A percentile compares a stretch with the other conserved stretches of the same genome.
These are phyloP conservation scores for Coemansia guatemalensis DNA, from an alignment of 192 early-diverging fungal genomes.

Conservation along the genomic window DNA sequence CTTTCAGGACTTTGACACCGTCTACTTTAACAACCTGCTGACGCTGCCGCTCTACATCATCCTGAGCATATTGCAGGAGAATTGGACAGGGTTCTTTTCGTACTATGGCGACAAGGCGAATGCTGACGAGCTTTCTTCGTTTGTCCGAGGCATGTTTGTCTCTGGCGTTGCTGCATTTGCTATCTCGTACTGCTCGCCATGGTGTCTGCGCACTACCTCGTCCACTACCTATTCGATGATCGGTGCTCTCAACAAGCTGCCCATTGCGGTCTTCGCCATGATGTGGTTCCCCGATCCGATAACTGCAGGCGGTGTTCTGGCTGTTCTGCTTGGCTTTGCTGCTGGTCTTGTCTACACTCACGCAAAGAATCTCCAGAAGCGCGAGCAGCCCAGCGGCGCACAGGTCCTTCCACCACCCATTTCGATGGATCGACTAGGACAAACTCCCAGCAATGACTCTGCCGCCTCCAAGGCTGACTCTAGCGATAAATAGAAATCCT, in stretches of 20 bases:
- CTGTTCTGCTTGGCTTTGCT: slow-evolving; percentile 84
- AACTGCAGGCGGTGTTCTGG: slow-evolving; percentile 76
- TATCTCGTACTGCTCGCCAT: slow-evolving; percentile 79
- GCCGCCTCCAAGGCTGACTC: not conserved
- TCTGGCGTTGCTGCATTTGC: slow-evolving; percentile 85
- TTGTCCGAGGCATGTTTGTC: slow-evolving; percentile 70
- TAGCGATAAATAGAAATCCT: slow-evolving; percentile 20
- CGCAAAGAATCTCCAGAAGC: slow-evolving; percentile 66
- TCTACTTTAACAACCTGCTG: slow-evolving; percentile 96
- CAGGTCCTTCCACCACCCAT: slow-evolving; percentile 51
- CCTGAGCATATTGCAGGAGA: slow-evolving; percentile 67
- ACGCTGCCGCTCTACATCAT: slow-evolving; percentile 76
- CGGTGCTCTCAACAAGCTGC: slow-evolving; percentile 97
- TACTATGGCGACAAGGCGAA: slow-evolving; percentile 56
- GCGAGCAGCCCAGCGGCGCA: slow-evolving; percentile 45
- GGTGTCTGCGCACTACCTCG: slow-evolving; percentile 61
- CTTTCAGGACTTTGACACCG: slow-evolving; percentile 98
- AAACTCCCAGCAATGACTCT: slow-evolving; percentile 1
- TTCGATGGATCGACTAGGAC: slow-evolving; percentile 48
- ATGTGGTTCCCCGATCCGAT: slow-evolving; percentile 90
- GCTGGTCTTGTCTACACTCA: slow-evolving; percentile 75
- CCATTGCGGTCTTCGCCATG: slow-evolving; percentile 93
- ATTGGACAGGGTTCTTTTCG: slow-evolving; percentile 58
- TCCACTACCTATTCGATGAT: slow-evolving; percentile 95
- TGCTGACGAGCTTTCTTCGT: slow-evolving; percentile 60